phyloP scores from a whole-genome alignment of 2,329 filamentous ascomycete genomes.

The Diplodia intermedia region DNA sequence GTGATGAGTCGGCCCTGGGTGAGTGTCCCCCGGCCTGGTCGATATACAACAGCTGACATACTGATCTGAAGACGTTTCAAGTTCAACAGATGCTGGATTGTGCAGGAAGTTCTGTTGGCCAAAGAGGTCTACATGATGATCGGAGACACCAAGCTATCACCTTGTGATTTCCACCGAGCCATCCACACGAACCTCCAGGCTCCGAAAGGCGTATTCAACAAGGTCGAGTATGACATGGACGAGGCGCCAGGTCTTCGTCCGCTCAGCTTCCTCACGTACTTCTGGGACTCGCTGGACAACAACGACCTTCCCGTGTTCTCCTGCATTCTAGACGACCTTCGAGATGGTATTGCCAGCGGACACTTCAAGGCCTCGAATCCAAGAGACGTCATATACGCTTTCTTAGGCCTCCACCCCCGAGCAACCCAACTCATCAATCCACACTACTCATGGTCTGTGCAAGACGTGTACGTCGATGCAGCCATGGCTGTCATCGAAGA shows the following conservation, averaged over 20 bases:
- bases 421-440: not conserved
- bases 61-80: not conserved
- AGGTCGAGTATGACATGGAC: too few relatives aligned
- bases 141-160: not conserved
- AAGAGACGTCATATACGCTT: constrained; percentile 11
- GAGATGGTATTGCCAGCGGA: not conserved
- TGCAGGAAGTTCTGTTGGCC: constrained; percentile 25
- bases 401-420: constrained; percentile 3
- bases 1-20: constrained; percentile 20
- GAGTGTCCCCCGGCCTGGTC: not conserved
- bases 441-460: constrained; percentile 1
- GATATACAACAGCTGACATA: not conserved
- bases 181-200: not conserved
- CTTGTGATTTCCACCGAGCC: constrained; percentile 7
- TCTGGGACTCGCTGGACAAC: constrained; percentile 1
- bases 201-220: not conserved
- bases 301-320: not conserved
- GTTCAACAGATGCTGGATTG: constrained; percentile 27
- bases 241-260: not conserved
- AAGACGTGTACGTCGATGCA: constrained; percentile 2
- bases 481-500: not conserved
- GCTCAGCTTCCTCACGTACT: not conserved
- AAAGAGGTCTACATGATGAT: constrained; percentile 17
- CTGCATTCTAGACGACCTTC: not conserved
- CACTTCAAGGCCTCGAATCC: constrained; percentile 4